phyloP scores from a whole-genome alignment of 257 asterid species.

The Leonotis leonurus region DNA sequence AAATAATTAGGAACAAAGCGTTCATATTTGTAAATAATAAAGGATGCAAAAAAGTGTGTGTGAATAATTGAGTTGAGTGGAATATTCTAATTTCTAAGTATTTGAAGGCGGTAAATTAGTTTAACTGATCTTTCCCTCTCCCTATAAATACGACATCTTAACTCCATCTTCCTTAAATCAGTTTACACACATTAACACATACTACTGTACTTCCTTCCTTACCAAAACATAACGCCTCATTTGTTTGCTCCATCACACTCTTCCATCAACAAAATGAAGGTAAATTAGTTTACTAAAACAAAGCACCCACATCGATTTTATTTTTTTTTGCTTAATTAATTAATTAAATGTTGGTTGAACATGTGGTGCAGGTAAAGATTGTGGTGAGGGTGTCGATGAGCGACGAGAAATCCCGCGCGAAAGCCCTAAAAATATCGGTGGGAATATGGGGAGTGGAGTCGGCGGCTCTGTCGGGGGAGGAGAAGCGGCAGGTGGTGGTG shows the following conservation, averaged over 20 bases:
- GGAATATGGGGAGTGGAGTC: slow-evolving; percentile 34
- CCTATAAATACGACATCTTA: background rate
- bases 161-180: no score
- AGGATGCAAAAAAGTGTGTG: no score
- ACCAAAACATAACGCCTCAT: no score
- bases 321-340: background rate
- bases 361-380: slow-evolving; percentile 38
- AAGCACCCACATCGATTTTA: no score
- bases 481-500: slow-evolving; percentile 39
- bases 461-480: slow-evolving; percentile 32
- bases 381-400: slow-evolving; percentile 38
- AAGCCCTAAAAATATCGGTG: slow-evolving; percentile 34
- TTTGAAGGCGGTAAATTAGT: no score
- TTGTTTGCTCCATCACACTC: no score
- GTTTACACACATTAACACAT: no score
- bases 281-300: no score
- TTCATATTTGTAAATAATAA: no score
- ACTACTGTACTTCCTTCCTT: no score
- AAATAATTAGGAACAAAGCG: no score
- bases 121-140: background rate
- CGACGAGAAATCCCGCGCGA: slow-evolving; percentile 36
- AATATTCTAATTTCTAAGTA: background rate
- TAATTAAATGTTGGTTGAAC: background rate
- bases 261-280: slow-evolving; percentile 14
- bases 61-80: background rate